Percentiles rank a stretch among this genome's conserved stretches.
phyloP scores from a whole-genome alignment of 1,284 basidiomycete genomes.

The Kalmanozyma brasiliensis region DNA sequence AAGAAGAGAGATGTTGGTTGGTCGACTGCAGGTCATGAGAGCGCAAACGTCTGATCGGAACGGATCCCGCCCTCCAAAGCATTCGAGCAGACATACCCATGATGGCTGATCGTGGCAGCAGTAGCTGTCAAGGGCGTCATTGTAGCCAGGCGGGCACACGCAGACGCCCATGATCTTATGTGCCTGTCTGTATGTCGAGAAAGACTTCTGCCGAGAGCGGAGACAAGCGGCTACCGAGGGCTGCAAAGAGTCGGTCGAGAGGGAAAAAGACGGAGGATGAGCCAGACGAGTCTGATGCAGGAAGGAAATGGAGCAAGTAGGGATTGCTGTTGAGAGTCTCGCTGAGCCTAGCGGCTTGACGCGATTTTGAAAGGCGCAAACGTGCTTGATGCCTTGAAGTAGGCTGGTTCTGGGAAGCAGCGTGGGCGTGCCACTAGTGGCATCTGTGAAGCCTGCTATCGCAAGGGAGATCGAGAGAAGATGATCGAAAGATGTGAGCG shows the following conservation, averaged over 20 bases:
- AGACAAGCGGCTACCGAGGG: not conserved
- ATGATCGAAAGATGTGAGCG: not conserved
- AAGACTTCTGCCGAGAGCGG: conserved; percentile 5
- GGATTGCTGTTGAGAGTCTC: too few species aligned
- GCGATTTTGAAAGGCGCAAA: too few species aligned
- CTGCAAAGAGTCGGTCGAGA: conserved; percentile 1
- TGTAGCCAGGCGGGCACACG: not conserved
- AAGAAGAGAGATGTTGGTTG: conserved; percentile 1
- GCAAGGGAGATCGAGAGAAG: conserved; percentile 1
- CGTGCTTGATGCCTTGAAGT: too few species aligned
- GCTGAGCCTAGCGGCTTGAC: too few species aligned
- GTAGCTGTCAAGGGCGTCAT: not conserved
- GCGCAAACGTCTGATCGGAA: not conserved
- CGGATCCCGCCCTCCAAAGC: not conserved
- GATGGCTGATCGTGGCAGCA: conserved; percentile 4
- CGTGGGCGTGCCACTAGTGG: too few species aligned
- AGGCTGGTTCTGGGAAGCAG: too few species aligned
- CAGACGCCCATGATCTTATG: not conserved
- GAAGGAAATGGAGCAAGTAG: too few species aligned
- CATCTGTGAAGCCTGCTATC: conserved; percentile 3
- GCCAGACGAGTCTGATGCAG: conserved; percentile 30
- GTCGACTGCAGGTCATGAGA: conserved; percentile 6
- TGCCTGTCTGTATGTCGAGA: conserved; percentile 29
- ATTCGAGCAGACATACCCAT: conserved; percentile 36
- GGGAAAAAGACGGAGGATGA: conserved; percentile 16